Evolutionary conservation across 2,329 filamentous ascomycete genomes (phyloP).

Genomic region (Ophiostoma novo-ulmi): DNA sequence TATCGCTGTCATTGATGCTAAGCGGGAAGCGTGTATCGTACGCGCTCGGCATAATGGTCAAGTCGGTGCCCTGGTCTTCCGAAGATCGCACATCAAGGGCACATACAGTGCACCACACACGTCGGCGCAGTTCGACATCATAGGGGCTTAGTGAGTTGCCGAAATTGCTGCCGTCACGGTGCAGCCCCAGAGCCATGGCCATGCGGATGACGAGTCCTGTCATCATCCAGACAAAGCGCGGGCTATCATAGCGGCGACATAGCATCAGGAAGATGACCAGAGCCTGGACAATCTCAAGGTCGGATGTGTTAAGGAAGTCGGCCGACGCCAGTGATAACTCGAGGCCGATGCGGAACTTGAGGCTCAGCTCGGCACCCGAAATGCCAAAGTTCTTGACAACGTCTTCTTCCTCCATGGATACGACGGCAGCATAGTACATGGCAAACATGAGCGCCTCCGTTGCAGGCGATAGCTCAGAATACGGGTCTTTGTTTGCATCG

Average conservation of each 20-base stretch:
- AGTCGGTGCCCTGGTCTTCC: conserved; percentile 45
- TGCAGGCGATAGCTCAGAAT: conserved; percentile 35
- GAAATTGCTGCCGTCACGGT: conserved; percentile 50
- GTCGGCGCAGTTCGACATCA: conserved; percentile 55
- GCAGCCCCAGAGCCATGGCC: conserved; percentile 55
- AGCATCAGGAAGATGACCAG: conserved; percentile 52
- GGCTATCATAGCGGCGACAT: conserved; percentile 44
- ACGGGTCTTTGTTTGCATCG: conserved; percentile 18
- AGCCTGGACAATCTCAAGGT: conserved; percentile 54
- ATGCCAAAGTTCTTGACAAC: conserved; percentile 43
- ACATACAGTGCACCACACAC: conserved; percentile 58
- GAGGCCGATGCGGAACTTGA: conserved; percentile 48
- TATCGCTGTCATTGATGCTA: conserved; percentile 53
- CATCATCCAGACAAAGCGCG: conserved; percentile 56
- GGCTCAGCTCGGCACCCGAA: conserved; percentile 42
- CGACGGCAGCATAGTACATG: conserved; percentile 53
- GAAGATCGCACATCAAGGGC: conserved; percentile 52
- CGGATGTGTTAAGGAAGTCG: conserved; percentile 53
- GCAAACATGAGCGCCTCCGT: conserved; percentile 52
- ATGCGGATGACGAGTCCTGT: conserved; percentile 55
- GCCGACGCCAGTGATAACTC: conserved; percentile 55
- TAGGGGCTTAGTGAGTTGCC: conserved; percentile 46
- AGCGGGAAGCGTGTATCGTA: conserved; percentile 49
- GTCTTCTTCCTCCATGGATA: conserved; percentile 54
- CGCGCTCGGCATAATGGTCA: conserved; percentile 39